Conservation (phyloP, 805 yeast species). For the Yarrowia sp. region DNA sequence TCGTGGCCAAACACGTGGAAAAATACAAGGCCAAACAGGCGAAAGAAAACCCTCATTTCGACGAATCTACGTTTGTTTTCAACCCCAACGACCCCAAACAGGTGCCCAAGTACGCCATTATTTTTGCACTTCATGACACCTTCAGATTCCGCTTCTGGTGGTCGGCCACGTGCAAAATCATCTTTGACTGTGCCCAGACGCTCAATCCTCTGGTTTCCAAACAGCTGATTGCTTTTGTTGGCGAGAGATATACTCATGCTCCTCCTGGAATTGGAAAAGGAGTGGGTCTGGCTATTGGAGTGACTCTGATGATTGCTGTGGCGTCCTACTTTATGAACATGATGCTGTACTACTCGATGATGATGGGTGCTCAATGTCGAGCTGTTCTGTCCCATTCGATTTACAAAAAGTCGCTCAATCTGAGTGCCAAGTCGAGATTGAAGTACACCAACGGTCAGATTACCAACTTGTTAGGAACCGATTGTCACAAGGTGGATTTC, state of each 20-base stretch:
- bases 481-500: constrained; percentile 65
- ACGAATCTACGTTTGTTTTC: neutral
- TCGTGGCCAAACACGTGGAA: constrained; percentile 30
- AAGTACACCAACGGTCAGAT: constrained; percentile 59
- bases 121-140: constrained; percentile 39
- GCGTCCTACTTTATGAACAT: constrained; percentile 54
- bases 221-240: constrained; percentile 59
- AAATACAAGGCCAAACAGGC: constrained; percentile 38
- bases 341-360: constrained; percentile 54
- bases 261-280: constrained; percentile 53
- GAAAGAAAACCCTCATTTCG: constrained; percentile 43
- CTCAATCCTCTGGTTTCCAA: constrained; percentile 63
- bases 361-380: constrained; percentile 65
- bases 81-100: constrained; percentile 4
- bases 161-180: constrained; percentile 33
- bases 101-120: constrained; percentile 32
- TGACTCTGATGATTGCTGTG: constrained; percentile 51
- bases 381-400: constrained; percentile 64
- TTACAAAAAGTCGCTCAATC: constrained; percentile 58
- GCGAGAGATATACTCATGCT: constrained; percentile 45
- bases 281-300: constrained; percentile 69
- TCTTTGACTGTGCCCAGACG: constrained; percentile 41
- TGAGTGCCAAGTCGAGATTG: constrained; percentile 51
- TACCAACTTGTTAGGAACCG: constrained; percentile 69
- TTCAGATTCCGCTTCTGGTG: constrained; percentile 37